These are phyloP conservation scores for Pseudogymnoascus sp. DNA, from an alignment of 2,329 filamentous ascomycete genomes.

Conservation along the genomic window DNA sequence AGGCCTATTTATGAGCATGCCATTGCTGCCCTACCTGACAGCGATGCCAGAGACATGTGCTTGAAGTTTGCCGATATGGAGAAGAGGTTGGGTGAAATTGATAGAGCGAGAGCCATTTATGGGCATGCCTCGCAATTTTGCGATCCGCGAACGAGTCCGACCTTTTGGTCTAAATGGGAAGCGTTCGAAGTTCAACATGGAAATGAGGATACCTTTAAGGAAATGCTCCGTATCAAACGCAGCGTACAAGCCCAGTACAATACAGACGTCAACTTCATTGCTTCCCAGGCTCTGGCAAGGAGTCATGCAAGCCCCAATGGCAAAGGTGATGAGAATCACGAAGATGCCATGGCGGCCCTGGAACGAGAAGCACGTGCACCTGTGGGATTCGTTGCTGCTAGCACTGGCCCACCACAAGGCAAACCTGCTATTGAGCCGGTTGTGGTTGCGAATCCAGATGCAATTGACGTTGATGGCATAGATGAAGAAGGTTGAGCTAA, in stretches of 20 bases:
- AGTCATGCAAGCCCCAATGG: conserved; percentile 52
- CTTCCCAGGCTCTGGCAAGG: conserved; percentile 83
- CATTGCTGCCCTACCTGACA: conserved; percentile 85
- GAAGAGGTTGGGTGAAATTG: conserved; percentile 81
- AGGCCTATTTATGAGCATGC: conserved; percentile 93
- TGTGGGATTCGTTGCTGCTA: conserved; percentile 83
- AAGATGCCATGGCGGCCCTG: conserved; percentile 80
- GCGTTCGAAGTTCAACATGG: conserved; percentile 94
- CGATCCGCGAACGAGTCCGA: conserved; percentile 80
- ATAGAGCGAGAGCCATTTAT: conserved; percentile 89
- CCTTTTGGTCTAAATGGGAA: conserved; percentile 97
- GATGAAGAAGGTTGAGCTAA: conserved; percentile 36
- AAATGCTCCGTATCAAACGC: conserved; percentile 96
- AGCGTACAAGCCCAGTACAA: conserved; percentile 98
- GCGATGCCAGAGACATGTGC: conserved; percentile 94
- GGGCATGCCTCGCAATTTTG: conserved; percentile 96
- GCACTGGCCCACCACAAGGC: conserved; percentile 53
- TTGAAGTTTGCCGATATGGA: conserved; percentile 98
- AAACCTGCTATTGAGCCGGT: conserved; percentile 35
- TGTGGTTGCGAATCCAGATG: conserved; percentile 64
- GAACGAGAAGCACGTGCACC: conserved; percentile 85
- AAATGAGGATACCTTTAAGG: conserved; percentile 98
- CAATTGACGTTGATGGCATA: conserved; percentile 69
- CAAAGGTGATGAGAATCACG: conserved; percentile 34
- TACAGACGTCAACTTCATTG: conserved; percentile 97